Conservation (phyloP, 2,329 filamentous ascomycete species). For the Zymoseptoria tritici region DNA sequence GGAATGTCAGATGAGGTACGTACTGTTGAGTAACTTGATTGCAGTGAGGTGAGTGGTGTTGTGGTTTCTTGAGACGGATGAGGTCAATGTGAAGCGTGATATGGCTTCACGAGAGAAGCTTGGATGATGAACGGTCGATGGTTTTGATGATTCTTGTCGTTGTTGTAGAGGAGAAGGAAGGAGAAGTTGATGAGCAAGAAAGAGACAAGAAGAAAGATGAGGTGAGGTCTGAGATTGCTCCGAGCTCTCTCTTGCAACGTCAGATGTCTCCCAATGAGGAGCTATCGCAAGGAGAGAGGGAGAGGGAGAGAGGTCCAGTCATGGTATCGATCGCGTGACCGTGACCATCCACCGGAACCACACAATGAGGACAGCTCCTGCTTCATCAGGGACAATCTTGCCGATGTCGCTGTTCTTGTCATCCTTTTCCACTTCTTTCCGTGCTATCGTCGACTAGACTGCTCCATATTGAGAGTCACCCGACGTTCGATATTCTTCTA, state of each 20-base stretch:
- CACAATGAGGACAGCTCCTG: not conserved
- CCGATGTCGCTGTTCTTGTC: not conserved
- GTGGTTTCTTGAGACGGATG: not conserved
- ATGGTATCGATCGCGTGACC: not conserved
- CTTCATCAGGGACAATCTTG: not conserved
- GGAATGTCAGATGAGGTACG: not conserved
- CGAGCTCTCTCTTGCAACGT: not conserved
- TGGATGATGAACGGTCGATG: not conserved
- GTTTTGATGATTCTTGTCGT: not conserved
- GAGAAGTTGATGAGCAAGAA: not conserved
- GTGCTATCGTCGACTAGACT: not conserved
- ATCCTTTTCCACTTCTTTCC: not conserved
- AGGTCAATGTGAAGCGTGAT: not conserved
- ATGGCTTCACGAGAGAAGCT: not conserved
- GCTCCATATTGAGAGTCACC: not conserved
- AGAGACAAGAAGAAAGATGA: not conserved
- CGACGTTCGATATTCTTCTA: not conserved
- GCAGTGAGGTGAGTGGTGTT: not conserved
- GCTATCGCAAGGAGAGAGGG: not conserved
- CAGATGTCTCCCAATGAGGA: not conserved
- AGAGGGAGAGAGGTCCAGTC: not conserved
- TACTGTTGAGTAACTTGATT: not conserved
- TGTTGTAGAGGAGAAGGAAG: not conserved
- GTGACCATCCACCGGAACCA: not conserved
- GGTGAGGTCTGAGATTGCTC: not conserved